Conservation (phyloP, 2,329 filamentous ascomycete genomes). For the Endothia cerciana region DNA sequence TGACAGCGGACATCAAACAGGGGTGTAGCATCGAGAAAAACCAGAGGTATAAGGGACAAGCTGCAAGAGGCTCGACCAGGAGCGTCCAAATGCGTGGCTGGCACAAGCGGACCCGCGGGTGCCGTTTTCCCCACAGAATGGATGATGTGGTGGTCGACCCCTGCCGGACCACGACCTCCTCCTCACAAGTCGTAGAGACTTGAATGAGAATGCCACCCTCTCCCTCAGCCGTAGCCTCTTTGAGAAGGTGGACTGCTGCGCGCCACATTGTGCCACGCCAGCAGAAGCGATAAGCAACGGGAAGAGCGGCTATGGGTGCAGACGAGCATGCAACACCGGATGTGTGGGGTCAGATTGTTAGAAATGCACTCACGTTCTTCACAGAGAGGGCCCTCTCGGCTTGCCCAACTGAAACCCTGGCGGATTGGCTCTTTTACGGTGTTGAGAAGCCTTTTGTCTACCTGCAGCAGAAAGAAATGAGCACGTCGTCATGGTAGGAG, state of each 20-base stretch:
- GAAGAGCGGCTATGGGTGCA: constrained; percentile 19
- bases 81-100: constrained; percentile 14
- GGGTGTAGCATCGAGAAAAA: constrained; percentile 9
- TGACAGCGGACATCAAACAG: constrained; percentile 1
- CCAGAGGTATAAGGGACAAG: constrained; percentile 15
- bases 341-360: constrained; percentile 27
- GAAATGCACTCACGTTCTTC: constrained; percentile 80
- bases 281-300: constrained; percentile 7
- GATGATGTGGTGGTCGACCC: constrained; percentile 9
- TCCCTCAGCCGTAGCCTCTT: constrained; percentile 17
- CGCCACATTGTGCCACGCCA: constrained; percentile 18
- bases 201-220: not conserved
- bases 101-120: constrained; percentile 23
- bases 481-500: constrained; percentile 14
- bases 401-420: constrained; percentile 96
- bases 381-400: constrained; percentile 91
- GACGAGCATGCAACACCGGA: constrained; percentile 14
- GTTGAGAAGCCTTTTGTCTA: constrained; percentile 88
- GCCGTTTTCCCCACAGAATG: constrained; percentile 10
- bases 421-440: constrained; percentile 90
- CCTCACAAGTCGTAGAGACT: not conserved
- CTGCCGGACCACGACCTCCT: constrained; percentile 6
- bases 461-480: constrained; percentile 47
- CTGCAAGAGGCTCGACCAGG: constrained; percentile 21
- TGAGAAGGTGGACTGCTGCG: constrained; percentile 22